Conservation (phyloP, 495 filamentous ascomycete species). For the Penicillium cataractarum region DNA sequence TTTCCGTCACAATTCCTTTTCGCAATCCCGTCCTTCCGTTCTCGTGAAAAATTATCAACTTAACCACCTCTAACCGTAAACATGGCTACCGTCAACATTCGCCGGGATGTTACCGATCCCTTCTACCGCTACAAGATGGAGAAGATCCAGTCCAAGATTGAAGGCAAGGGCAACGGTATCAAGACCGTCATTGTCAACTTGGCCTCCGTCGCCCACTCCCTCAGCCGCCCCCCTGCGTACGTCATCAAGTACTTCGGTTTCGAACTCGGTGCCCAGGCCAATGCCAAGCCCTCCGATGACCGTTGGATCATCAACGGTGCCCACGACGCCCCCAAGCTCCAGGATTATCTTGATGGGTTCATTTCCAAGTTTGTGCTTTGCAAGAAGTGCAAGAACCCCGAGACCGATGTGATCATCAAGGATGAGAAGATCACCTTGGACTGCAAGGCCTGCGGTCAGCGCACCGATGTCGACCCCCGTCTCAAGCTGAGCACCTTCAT, state of each 20-base stretch:
- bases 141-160: slow-evolving; percentile 95
- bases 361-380: slow-evolving; percentile 98
- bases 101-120: slow-evolving; percentile 95
- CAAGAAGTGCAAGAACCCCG: slow-evolving; percentile 99
- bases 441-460: slow-evolving; percentile 98
- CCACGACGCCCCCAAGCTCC: slow-evolving; percentile 92
- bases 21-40: slow-evolving; percentile 27
- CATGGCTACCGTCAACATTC: slow-evolving; percentile 96
- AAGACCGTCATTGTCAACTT: slow-evolving; percentile 97
- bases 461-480: slow-evolving; percentile 84
- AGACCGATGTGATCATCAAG: slow-evolving; percentile 94
- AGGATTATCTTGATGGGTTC: slow-evolving; percentile 98
- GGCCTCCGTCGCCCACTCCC: slow-evolving; percentile 88
- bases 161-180: slow-evolving; percentile 97
- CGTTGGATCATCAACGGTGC: slow-evolving; percentile 99
- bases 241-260: slow-evolving; percentile 99
- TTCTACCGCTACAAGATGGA: slow-evolving; percentile 99
- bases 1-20: slow-evolving; percentile 45
- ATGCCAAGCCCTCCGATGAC: slow-evolving; percentile 93
- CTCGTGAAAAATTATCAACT: slow-evolving; percentile 23
- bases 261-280: slow-evolving; percentile 97
- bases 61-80: slow-evolving; percentile 50
- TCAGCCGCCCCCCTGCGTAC: slow-evolving; percentile 89
- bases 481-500: slow-evolving; percentile 98
- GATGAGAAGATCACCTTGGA: slow-evolving; percentile 87